A percentile compares a stretch with the other conserved stretches of the same genome.
These are phyloP conservation scores for Suillus occidentalis DNA, from an alignment of 768 basidiomycete genomes.

Conservation along the genomic window DNA sequence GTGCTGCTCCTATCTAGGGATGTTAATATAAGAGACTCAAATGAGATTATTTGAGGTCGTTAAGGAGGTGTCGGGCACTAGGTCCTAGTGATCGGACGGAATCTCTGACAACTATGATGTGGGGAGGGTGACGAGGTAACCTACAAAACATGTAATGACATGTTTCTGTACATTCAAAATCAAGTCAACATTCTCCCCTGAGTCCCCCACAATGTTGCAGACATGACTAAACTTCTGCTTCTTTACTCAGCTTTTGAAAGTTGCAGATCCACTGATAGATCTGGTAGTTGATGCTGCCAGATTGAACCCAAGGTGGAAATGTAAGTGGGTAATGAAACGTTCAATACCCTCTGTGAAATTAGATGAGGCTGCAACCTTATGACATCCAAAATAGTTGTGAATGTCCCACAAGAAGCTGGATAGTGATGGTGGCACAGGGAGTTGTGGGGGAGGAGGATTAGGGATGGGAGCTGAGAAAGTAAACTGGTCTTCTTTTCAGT, in stretches of 20 bases:
- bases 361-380: not conserved
- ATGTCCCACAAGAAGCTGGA: not conserved
- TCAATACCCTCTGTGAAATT: not conserved
- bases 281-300: not conserved
- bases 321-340: not conserved
- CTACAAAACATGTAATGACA: not conserved
- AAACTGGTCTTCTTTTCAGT: not conserved
- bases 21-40: not conserved
- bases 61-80: not conserved
- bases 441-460: not conserved
- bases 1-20: not conserved
- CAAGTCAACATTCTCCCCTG: not conserved
- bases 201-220: not conserved
- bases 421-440: not conserved
- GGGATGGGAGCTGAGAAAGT: not conserved
- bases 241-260: not conserved
- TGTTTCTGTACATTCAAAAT: not conserved
- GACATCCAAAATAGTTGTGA: not conserved
- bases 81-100: not conserved
- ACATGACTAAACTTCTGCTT: not conserved
- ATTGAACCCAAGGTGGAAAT: not conserved
- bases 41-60: not conserved
- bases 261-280: not conserved
- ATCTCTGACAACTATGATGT: not conserved
- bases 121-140: not conserved